Conservation (phyloP, 1,284 basidiomycete genomes). For the Microbotryomycetes sp. region DNA sequence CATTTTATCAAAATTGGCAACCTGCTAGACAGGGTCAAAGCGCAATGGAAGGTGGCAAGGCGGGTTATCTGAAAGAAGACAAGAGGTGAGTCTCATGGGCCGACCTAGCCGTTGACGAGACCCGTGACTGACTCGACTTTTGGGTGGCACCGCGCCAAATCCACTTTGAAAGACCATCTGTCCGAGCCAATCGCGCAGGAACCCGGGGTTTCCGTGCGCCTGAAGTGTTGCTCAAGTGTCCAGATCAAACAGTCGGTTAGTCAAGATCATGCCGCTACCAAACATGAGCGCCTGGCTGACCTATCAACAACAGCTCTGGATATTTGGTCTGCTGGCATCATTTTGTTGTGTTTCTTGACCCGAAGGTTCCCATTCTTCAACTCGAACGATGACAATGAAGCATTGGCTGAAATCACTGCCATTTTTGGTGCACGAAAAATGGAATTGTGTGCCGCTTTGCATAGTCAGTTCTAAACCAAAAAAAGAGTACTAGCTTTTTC, state of each 20-base stretch:
- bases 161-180: no score
- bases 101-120: no score
- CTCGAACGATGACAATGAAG: conserved; percentile 89
- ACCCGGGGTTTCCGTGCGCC: conserved; percentile 95
- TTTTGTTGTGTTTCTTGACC: conserved; percentile 84
- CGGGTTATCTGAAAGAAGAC: conserved; percentile 46
- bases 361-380: conserved; percentile 93
- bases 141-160: no score
- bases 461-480: conserved; percentile 58
- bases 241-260: conserved; percentile 83
- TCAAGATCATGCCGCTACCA: conserved; percentile 14
- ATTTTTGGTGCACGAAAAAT: conserved; percentile 78
- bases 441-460: conserved; percentile 78
- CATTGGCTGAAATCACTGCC: conserved; percentile 85
- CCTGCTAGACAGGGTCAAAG: conserved; percentile 51
- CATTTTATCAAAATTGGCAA: conserved; percentile 24
- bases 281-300: not conserved
- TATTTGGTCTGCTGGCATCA: conserved; percentile 91
- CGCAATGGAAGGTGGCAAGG: conserved; percentile 37
- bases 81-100: conserved; percentile 41
- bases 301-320: conserved; percentile 65
- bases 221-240: conserved; percentile 92
- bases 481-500: not conserved
- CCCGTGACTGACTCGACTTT: no score
- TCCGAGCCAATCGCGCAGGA: conserved; percentile 93